Evolutionary conservation across 768 basidiomycete genomes (phyloP).

Genomic region (Mycena olivaceomarginata): DNA sequence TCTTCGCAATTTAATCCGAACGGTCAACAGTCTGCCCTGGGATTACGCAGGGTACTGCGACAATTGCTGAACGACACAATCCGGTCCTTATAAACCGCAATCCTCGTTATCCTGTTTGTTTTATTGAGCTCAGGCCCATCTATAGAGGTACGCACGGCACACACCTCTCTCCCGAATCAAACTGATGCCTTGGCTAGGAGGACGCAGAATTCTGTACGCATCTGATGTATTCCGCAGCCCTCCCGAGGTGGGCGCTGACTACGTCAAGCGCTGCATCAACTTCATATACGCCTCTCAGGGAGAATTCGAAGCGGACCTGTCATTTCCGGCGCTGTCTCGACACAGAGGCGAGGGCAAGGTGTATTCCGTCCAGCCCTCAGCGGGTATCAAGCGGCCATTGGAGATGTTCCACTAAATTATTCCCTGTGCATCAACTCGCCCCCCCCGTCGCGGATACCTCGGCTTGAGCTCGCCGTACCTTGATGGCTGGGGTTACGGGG

Average conservation of each 20-base stretch:
- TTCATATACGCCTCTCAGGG: conserved; percentile 45
- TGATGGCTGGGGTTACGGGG: too few species aligned
- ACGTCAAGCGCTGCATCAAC: conserved; percentile 49
- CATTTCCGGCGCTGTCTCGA: conserved; percentile 43
- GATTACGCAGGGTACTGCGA: conserved; percentile 60
- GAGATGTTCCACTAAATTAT: neutral
- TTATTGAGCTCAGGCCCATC: conserved; percentile 49
- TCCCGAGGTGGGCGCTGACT: conserved; percentile 49
- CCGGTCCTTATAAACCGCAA: conserved; percentile 61
- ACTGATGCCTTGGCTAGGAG: conserved; percentile 36
- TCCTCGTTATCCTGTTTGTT: conserved; percentile 59
- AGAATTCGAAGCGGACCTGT: conserved; percentile 33
- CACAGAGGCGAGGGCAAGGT: conserved; percentile 51
- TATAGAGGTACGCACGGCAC: conserved; percentile 39
- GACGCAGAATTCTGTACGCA: conserved; percentile 56
- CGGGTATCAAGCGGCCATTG: conserved; percentile 44
- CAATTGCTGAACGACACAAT: conserved; percentile 62
- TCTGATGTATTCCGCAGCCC: conserved; percentile 58
- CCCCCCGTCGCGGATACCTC: too few species aligned
- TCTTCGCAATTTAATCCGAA: conserved; percentile 54
- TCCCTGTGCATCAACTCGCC: too few species aligned
- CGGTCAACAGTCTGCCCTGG: conserved; percentile 59
- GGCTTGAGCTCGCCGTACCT: too few species aligned
- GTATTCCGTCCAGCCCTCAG: conserved; percentile 38
- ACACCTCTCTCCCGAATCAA: neutral